Conservation (phyloP, 495 filamentous ascomycete species). For the Aspergillus sclerotiicarbonarius region DNA sequence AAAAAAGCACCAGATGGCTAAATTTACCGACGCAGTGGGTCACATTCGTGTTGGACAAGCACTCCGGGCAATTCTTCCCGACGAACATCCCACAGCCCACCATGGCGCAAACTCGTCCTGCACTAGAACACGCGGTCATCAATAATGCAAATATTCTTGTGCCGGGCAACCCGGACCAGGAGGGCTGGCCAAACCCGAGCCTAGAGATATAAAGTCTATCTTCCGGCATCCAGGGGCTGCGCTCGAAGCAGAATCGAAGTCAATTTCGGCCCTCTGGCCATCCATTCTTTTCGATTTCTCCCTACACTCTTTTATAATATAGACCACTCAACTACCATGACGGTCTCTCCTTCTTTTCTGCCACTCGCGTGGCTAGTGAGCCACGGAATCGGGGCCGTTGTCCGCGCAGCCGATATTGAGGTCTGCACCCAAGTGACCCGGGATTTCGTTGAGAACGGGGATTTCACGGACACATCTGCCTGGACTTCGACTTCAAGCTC, state of each 20-base stretch:
- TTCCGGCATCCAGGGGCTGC: too few relatives aligned
- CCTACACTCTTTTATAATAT: too few relatives aligned
- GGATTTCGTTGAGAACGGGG: conserved; percentile 1
- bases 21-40: too few relatives aligned
- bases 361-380: background rate
- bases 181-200: too few relatives aligned
- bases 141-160: background rate
- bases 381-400: background rate
- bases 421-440: background rate
- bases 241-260: too few relatives aligned
- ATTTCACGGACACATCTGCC: background rate
- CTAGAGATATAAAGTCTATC: too few relatives aligned
- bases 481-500: background rate
- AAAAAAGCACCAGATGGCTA: too few relatives aligned
- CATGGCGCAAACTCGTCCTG: background rate
- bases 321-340: background rate
- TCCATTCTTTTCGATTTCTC: too few relatives aligned
- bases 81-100: background rate
- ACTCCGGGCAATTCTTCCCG: background rate
- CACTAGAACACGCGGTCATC: background rate
- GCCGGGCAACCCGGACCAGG: too few relatives aligned
- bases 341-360: background rate
- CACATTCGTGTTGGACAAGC: background rate
- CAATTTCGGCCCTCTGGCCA: too few relatives aligned
- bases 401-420: background rate